phyloP scores from a whole-genome alignment of 352 stramenopile genomes.

The Plasmopara muralis region DNA sequence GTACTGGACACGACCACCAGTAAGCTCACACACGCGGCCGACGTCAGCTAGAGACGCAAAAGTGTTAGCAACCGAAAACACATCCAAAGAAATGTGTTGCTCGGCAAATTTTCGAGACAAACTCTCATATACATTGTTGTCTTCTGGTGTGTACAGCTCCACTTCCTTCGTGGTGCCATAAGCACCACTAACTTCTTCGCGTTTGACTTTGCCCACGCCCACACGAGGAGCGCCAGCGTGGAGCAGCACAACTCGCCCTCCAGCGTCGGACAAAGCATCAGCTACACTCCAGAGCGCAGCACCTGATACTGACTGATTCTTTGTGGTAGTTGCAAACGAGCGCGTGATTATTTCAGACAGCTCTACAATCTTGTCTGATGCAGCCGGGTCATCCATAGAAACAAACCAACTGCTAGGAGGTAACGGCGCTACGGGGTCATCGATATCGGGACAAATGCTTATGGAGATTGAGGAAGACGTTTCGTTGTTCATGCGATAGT shows the following conservation, averaged over 20 bases:
- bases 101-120: slow-evolving; percentile 64
- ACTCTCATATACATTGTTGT: slow-evolving; percentile 61
- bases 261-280: slow-evolving; percentile 51
- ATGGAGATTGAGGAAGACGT: slow-evolving; percentile 60
- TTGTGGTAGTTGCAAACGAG: slow-evolving; percentile 60
- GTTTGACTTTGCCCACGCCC: slow-evolving; percentile 69
- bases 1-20: slow-evolving; percentile 78
- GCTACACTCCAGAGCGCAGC: slow-evolving; percentile 73
- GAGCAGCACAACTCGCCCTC: slow-evolving; percentile 68
- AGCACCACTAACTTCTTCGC: slow-evolving; percentile 67
- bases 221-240: slow-evolving; percentile 68
- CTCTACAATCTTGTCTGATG: slow-evolving; percentile 60
- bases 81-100: slow-evolving; percentile 76
- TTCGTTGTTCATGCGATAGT: slow-evolving; percentile 72
- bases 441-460: slow-evolving; percentile 69
- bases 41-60: slow-evolving; percentile 79
- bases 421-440: slow-evolving; percentile 68
- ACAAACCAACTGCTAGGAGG: slow-evolving; percentile 74
- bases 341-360: slow-evolving; percentile 63
- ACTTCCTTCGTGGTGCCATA: slow-evolving; percentile 85
- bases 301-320: slow-evolving; percentile 73
- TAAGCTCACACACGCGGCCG: slow-evolving; percentile 76
- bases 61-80: slow-evolving; percentile 80
- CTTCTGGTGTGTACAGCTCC: slow-evolving; percentile 71
- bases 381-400: slow-evolving; percentile 72